Base-by-base conservation (phyloP, 306 rosid genomes). In the Rosa rugosa region DNA sequence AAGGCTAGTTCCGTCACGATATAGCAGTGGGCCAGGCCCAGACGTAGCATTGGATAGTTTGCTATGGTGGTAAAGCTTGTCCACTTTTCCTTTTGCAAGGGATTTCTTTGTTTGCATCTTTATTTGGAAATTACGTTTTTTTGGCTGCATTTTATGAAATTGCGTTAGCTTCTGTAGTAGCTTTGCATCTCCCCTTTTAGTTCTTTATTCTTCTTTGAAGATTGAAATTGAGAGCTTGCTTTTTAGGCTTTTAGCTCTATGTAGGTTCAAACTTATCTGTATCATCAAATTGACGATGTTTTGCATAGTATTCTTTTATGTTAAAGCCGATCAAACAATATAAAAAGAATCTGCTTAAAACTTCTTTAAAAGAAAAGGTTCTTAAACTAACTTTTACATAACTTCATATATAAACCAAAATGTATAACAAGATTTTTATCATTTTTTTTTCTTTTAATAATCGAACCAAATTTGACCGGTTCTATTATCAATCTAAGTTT, bases 61-160 rank as follows among this genome's bases (percentile, higher is more conserved):
- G 69, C 17, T 5, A 16, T 23, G 78, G 16, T n/a, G 18, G 56
- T 23, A 74, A 74, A 74, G 78, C 42, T 41, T 41, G n/a, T 22
- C 17, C 23, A 20, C 69, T 74, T 74, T 74, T 57, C 36, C 78
- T 59, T 59, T 42, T 22, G 41, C 69, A 57, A 75, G 68, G 66
- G 56, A 74, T 74, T 31, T 73, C 68, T 73, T 45, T 31, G 4
- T 13, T 38, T 23, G 11, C 38, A 4, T 73, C 77, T 44, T 73
- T 14, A 42, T 13, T 22, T 14, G 56, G 70, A 75, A 42, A 75
- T 44, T 75, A 56, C 77, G 78, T 14, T 74, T 27, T 54, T 41
- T 64, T 64, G n/a, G 41, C 54, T 73, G 50, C 7, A 22, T 57
- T 42, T 75, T 42, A 16, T 14, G 1, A 8, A 23, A 59, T 14